A percentile compares a stretch with the other conserved stretches of the same genome.
Evolutionary conservation across 176 grass and related monocot species (phyloP).

Genomic region (Eleusine coracana): DNA sequence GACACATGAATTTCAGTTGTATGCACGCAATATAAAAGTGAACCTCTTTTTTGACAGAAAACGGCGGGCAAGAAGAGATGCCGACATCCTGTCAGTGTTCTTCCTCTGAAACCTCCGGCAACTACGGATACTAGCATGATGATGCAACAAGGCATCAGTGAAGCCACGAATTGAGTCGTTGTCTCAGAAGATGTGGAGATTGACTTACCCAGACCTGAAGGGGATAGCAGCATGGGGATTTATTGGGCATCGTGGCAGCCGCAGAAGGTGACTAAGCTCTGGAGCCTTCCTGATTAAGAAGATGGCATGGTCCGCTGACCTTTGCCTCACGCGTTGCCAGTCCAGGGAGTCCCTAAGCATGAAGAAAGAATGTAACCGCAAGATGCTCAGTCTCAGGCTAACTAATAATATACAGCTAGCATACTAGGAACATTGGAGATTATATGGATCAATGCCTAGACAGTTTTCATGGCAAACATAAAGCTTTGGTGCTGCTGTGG

Average conservation of each 20-base stretch:
- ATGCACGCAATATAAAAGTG: neutral
- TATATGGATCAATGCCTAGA: too few species aligned
- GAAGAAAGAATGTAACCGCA: neutral
- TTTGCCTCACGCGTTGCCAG: neutral
- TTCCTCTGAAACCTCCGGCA: neutral
- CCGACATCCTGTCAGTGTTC: neutral
- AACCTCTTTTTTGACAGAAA: constrained; percentile 17
- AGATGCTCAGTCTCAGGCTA: neutral
- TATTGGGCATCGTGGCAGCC: neutral
- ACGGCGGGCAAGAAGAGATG: constrained; percentile 19
- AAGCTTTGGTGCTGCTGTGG: too few species aligned
- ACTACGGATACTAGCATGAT: constrained; percentile 1
- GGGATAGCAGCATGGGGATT: neutral
- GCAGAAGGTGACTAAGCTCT: neutral
- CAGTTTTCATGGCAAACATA: too few species aligned
- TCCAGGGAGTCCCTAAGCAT: constrained; percentile 12
- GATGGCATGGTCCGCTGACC: neutral
- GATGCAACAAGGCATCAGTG: neutral
- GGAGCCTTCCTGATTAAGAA: neutral
- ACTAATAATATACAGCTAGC: too few species aligned
- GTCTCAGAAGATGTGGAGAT: neutral
- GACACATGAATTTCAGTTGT: neutral
- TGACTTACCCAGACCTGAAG: constrained; percentile 11
- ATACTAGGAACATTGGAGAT: too few species aligned
- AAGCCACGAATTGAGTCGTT: neutral